These are phyloP conservation scores for Peniophora sp. DNA, from an alignment of 1,284 basidiomycete species.

Conservation along the genomic window DNA sequence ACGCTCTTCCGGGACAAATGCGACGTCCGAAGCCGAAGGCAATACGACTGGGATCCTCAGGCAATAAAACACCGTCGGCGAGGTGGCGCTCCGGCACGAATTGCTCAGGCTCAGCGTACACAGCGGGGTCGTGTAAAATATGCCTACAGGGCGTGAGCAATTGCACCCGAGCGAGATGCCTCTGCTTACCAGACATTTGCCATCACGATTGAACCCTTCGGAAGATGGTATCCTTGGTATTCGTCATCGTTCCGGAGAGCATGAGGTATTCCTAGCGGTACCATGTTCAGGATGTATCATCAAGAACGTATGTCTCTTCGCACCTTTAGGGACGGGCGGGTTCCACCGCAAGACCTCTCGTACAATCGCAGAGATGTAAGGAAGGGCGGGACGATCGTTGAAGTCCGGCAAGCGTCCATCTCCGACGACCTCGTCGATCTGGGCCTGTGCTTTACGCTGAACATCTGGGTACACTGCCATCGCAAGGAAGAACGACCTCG, in stretches of 20 bases:
- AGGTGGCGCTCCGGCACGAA: neutral
- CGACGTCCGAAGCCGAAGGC: neutral
- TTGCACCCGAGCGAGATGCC: too few relatives aligned
- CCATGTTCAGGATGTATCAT: too few relatives aligned
- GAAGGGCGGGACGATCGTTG: constrained; percentile 16
- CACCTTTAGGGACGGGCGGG: constrained; percentile 13
- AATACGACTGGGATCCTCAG: neutral
- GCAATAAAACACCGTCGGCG: neutral
- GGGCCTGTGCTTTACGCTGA: constrained; percentile 16
- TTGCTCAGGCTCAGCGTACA: neutral
- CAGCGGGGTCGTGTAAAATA: neutral
- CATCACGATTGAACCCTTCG: constrained; percentile 11
- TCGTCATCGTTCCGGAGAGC: constrained; percentile 8
- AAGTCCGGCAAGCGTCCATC: constrained; percentile 18
- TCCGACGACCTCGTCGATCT: constrained; percentile 20
- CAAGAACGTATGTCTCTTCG: neutral
- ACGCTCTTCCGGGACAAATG: too few relatives aligned
- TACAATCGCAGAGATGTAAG: constrained; percentile 20
- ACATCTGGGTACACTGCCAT: constrained; percentile 15
- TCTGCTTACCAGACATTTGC: constrained; percentile 9
- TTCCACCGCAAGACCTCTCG: constrained; percentile 23
- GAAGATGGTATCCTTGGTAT: constrained; percentile 12
- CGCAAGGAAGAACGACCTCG: constrained; percentile 12
- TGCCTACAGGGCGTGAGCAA: neutral
- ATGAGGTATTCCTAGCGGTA: constrained; percentile 10